Percentiles rank a stretch among this genome's conserved stretches.
Evolutionary conservation across 2,329 filamentous ascomycete genomes (phyloP).

Genomic region (Rachicladosporium sp.): DNA sequence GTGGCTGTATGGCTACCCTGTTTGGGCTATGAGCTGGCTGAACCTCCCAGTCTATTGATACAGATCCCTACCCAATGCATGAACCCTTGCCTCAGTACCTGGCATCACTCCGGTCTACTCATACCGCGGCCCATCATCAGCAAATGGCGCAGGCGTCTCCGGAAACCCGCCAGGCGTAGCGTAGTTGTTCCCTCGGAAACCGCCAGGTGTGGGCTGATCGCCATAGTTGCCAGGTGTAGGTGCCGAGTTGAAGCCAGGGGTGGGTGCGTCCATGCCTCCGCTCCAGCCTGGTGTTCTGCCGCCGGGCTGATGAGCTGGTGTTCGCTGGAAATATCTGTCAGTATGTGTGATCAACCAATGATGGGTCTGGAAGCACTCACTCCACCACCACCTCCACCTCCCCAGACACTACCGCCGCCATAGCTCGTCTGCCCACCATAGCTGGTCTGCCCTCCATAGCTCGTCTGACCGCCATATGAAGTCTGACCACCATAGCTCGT

Average conservation of each 20-base stretch:
- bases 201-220: constrained; percentile 25
- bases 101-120: constrained; percentile 18
- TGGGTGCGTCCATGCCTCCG: constrained; percentile 52
- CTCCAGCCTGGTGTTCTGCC: constrained; percentile 67
- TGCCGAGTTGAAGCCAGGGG: constrained; percentile 29
- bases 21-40: too few species aligned
- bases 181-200: constrained; percentile 20
- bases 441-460: constrained; percentile 47
- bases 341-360: background rate
- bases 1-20: too few species aligned
- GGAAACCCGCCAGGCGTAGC: constrained; percentile 35
- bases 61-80: too few species aligned
- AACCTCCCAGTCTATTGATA: too few species aligned
- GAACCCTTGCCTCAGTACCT: too few species aligned
- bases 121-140: constrained; percentile 31
- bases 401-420: constrained; percentile 14
- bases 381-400: constrained; percentile 9
- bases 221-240: constrained; percentile 28
- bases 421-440: constrained; percentile 35
- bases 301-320: constrained; percentile 48
- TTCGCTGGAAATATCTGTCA: constrained; percentile 51
- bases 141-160: constrained; percentile 34
- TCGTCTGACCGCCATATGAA: constrained; percentile 41
- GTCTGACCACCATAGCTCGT: constrained; percentile 25
- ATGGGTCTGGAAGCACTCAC: constrained; percentile 7